Evolutionary conservation across 176 grass and related monocot genomes (phyloP), one percentile per base, ranked within the genome.

Genomic region (Otatea glauca): DNA sequence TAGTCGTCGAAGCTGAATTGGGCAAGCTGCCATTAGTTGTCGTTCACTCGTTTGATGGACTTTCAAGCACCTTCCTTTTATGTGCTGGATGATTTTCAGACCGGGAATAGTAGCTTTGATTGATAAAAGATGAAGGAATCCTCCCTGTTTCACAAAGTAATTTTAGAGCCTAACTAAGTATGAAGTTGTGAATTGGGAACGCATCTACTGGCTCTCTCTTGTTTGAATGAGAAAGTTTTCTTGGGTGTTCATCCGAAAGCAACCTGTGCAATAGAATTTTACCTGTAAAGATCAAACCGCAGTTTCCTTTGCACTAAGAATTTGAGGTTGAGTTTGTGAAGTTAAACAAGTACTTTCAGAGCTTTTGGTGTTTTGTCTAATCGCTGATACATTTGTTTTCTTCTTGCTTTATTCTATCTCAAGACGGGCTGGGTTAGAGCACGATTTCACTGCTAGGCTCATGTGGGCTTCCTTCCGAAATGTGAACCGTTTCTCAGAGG

Each of bases 1-100:
- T 11, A 54, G 27, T 21, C 21, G 48, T 37, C 17, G 1, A 74
- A 21, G 49, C 16, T 55, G 49, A 70, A 81, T 65, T 29, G 24
- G 32, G 50, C n/a, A 6, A 37, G 16, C 27, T 73, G 35, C 16
- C 32, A 49, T 81, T 81, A 20, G 42, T 49, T 66, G 20, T n/a
- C n/a, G n/a, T n/a, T n/a, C n/a, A n/a, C n/a, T 8, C 20, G n/a
- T 65, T 55, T 81, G 29, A 67, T 80, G 44, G 51, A 80, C 29
- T 65, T 37, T 37, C 35, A 37, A 37, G 35, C 35, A 37, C 35
- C 35, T 37, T 29, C 29, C 35, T 37, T 37, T 42, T 8, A 0
- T 42, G 39, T 78, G 63, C 39, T 62, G 0, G 59, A 18, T 45
- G 42, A 48, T 79, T 50, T 50, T 12, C 45, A 16, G 29, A 80